Base-by-base conservation (phyloP, 106 monocot species). In the Acanthochlamys bracteata region DNA sequence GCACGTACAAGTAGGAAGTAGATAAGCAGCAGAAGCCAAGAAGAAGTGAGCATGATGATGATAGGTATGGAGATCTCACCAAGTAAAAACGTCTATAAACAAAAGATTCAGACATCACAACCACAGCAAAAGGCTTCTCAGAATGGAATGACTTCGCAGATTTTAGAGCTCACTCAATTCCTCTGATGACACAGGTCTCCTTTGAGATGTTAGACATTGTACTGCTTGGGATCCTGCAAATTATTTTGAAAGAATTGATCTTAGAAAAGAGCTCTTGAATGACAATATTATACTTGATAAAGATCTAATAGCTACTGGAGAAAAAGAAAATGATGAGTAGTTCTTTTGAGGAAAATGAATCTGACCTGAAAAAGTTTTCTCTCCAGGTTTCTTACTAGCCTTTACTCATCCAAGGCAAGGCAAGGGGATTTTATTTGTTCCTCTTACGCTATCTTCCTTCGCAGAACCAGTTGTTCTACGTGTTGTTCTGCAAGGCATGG, bases 71-170 rank as follows among this genome's bases (percentile, higher is more conserved):
- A n/a, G 15, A 68, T 15, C 47, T 42, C 54, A 73, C 73, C 64
- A 65, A 27, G 22, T 52, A 43, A 21, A 63, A 24, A 19, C 55
- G 19, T 10, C 41, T 33, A 46, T 65, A 59, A 24, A 73, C 65
- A 65, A 65, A 63, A 25, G 55, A 19, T n/a, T 73, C 55, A 17
- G 45, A 14, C 56, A 73, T 73, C 24, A 45, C 43, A 20, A 65
- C 40, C 24, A 56, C 25, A 15, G 41, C 17, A 24, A 65, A 73
- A 58, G 73, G 73, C 55, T 57, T 25, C 11, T 25, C 16, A 4
- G 73, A 73, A 15, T 49, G 57, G 66, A 73, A 73, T 22, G 55
- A 59, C 27, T 39, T 40, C 27, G 73, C 73, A 7, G 11, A 23
- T 22, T 22, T 4, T 20, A 24, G 10, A 47, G 73, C 39, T 11